Conservation (phyloP, 177 flowering plant species). For the Telopea speciosissima region DNA sequence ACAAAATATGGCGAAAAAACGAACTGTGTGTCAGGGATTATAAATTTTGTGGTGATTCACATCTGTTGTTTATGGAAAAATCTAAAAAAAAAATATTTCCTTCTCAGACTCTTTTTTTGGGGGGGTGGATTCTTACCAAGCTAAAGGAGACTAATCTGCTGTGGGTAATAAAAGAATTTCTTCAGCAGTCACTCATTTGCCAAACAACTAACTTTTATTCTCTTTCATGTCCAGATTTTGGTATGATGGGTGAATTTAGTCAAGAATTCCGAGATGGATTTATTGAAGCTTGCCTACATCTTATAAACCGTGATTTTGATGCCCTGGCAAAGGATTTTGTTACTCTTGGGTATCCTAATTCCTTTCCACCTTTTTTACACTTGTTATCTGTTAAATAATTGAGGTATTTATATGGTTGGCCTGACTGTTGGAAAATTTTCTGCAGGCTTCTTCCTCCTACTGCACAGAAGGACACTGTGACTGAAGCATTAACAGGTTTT, state of each 20-base stretch:
- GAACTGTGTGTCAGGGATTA: too few species aligned
- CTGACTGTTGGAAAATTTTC: slow-evolving; percentile 3
- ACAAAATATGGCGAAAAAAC: too few species aligned
- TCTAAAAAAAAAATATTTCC: too few species aligned
- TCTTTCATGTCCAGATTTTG: slow-evolving; percentile 64
- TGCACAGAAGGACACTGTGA: slow-evolving; percentile 74
- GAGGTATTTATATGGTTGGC: slow-evolving; percentile 4
- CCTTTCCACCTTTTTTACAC: not conserved
- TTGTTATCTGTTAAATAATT: not conserved
- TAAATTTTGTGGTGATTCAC: too few species aligned
- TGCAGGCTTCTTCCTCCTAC: slow-evolving; percentile 92
- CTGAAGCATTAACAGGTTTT: slow-evolving; percentile 87
- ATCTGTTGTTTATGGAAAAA: too few species aligned
- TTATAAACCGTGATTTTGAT: slow-evolving; percentile 90
- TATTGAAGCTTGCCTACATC: slow-evolving; percentile 96
- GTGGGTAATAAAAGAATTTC: not conserved
- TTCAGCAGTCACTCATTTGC: not conserved
- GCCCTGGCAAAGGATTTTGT: slow-evolving; percentile 86
- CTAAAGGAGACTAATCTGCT: not conserved
- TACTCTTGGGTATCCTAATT: slow-evolving; percentile 72
- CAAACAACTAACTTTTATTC: slow-evolving; percentile 4
- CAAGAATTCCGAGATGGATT: slow-evolving; percentile 90
- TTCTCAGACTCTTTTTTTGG: too few species aligned
- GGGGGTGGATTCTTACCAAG: too few species aligned
- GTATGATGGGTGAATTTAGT: slow-evolving; percentile 99